Base-by-base conservation (phyloP, 495 filamentous ascomycete species). In the Neurospora sp. region DNA sequence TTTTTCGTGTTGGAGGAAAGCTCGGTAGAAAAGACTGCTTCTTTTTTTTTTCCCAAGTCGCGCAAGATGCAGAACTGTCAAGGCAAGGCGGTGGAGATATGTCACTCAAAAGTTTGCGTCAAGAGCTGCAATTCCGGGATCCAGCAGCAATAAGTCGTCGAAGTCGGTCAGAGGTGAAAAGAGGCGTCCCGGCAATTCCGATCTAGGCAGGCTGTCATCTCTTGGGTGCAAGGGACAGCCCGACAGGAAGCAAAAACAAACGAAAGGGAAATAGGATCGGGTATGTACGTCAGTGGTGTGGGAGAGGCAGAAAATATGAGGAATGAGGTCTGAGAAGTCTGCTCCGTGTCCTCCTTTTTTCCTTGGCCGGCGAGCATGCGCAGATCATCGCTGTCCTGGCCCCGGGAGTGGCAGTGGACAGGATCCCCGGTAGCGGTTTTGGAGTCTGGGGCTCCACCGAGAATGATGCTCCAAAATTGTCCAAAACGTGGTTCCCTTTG, bases 71-170 rank as follows among this genome's bases (percentile, higher is more conserved):
- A 23, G 46, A 54, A 27, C 46, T 54, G 46, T 27, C 20, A 54
- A 60, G 23, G 23, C 9, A 60, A 60, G 49, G 49, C 12, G 49
- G 20, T 27, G 20, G 49, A 27, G 49, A 60, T 62, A 18, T 66
- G 27, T 66, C 54, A 66, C 54, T 35, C 54, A 66, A 66, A 66
- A 37, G 27, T 66, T 66, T 66, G 54, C 54, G 5, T 35, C 54
- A 31, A 62, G 73, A 44, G 69, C 12, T 46, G 73, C 74, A 74
- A 76, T 77, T 78, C 71, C 76, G 75, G 77, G 72, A 71, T n/a
- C 73, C 74, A 74, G 73, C 75, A 76, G 76, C 42, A 72, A 49
- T 69, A 70, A 69, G 73, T 71, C 54, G 54, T 66, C 14, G 54
- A 66, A 27, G 41, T 20, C 39, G 40, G 69, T 69, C 39, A 49